Base-by-base conservation (phyloP, 2,329 filamentous ascomycete species). In the Diaporthe capsici region DNA sequence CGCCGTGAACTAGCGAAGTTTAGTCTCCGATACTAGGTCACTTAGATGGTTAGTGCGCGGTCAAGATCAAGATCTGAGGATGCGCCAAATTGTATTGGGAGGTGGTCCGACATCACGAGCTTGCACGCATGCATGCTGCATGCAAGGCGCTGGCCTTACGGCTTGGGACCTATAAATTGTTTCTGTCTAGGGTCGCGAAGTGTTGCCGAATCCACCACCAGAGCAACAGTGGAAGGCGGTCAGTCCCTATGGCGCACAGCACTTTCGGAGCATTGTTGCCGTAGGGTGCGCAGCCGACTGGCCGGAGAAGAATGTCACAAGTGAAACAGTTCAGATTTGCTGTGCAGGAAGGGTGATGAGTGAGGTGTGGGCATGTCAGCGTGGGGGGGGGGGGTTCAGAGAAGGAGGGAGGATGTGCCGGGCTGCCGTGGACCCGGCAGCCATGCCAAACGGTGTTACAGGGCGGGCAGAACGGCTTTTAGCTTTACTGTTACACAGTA, bases 261-360 rank as follows among this genome's bases (percentile, higher is more conserved):
- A 8, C 31, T 6, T 37, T 53, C 31, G 47, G 47, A 42, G 47
- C 22, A 53, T 68, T 53, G 3, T 53, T 34, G 47, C n/a, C 5
- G n/a, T n/a, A 68, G 15, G 65, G n/a, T 53, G 22, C 3, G 47
- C 49, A 68, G 47, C 47, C 65, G 65, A 68, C 65, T 53, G 65
- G 65, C 13, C 34, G 34, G 47, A 68, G 31, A 20, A 53, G 65
- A 42, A 25, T 25, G 47, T 53, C 47, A 68, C 47, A 42, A 13
- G 47, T 68, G 65, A 68, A 68, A 68, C 63, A 53, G 63, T 51
- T 22, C 6, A 25, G 63, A 53, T 28, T 53, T 34, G 22, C 61
- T 22, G 17, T 25, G 63, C 63, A 51, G 44, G 31, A 39, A 31
- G n/a, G 22, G 47, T 7, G 42, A 10, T n/a, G 47, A 22, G 17